Evolutionary conservation across 768 basidiomycete genomes (phyloP), one percentile per base, ranked within the genome.

Genomic region (Boletus tylopilopsis): DNA sequence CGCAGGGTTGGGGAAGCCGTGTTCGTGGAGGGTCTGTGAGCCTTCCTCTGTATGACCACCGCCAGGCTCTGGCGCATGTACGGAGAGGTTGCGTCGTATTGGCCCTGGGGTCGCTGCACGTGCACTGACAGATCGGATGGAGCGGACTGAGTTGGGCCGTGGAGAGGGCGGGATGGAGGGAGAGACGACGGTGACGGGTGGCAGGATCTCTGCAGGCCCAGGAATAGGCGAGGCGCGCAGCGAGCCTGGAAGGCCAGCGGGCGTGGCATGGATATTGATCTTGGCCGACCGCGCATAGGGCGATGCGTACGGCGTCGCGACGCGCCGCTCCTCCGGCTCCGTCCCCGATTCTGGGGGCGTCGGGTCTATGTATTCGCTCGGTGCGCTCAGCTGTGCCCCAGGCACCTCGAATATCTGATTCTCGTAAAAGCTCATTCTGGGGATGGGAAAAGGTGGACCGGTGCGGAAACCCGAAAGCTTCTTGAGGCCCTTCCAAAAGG

Each of bases 401-500:
- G 53, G 57, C 45, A 47, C 30, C 37, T 34, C 44, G 40, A 42
- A n/a, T 12, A 39, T 57, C 42, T 41, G 42, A 23, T 30, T 33
- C 16, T 8, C 46, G 25, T 50, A 47, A 6, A 49, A 48, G 10
- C 42, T 35, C 5, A 33, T 7, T 25, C 45, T 32, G 2, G 46
- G 30, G n/a, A 43, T 9, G 35, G 27, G 36, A 9, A 44, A 49
- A 47, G 52, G 41, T 22, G 48, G 53, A n/a, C 45, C 10, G 19
- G 34, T 47, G 15, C 48, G 36, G 49, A 59, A 51, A 33, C 56
- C 56, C 39, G 64, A 57, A 21, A 63, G 54, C 43, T 64, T 68
- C 53, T 64, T 70, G 8, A 74, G 46, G 5, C 69, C 67, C 1
- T 59, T 57, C 45, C 73, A 68, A 18, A 74, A 49, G 1, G 66